Conservation (phyloP, 768 basidiomycete genomes). For the Suillus hirtellus region DNA sequence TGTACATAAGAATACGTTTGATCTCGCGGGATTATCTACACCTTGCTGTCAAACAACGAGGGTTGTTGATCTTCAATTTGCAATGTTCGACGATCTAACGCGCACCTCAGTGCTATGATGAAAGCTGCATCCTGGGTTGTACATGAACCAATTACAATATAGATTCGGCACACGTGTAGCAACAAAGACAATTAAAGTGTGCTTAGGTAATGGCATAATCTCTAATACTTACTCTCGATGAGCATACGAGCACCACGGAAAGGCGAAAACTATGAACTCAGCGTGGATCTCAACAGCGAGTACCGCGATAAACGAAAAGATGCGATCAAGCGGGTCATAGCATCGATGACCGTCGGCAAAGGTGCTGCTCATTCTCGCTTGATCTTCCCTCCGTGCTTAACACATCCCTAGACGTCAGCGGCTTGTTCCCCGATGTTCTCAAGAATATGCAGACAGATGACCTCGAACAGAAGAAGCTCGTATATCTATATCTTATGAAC, state of each 20-base stretch:
- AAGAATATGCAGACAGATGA: slow-evolving; percentile 99
- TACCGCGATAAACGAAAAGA: slow-evolving; percentile 95
- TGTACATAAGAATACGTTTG: too few species aligned
- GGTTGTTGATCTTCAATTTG: too few species aligned
- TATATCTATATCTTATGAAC: slow-evolving; percentile 99
- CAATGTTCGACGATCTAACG: too few species aligned
- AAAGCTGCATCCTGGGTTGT: neutral
- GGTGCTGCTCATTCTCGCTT: slow-evolving; percentile 45
- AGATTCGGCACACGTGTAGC: neutral
- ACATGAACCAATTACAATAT: neutral
- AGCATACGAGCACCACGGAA: slow-evolving; percentile 60
- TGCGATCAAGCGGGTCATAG: slow-evolving; percentile 97
- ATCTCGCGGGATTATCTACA: too few species aligned
- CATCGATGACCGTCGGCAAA: slow-evolving; percentile 99
- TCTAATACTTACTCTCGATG: slow-evolving; percentile 22
- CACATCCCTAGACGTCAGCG: slow-evolving; percentile 68
- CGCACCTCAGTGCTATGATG: neutral
- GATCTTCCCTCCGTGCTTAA: slow-evolving; percentile 13
- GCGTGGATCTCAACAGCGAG: slow-evolving; percentile 95
- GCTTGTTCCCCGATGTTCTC: slow-evolving; percentile 95
- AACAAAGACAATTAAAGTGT: neutral
- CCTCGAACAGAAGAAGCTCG: slow-evolving; percentile 99
- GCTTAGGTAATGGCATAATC: slow-evolving; percentile 11
- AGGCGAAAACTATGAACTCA: slow-evolving; percentile 97
- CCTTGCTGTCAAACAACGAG: too few species aligned